These are phyloP conservation scores for Fraxinus cuspidata DNA, from an alignment of 257 asterid genomes.

Conservation along the genomic window DNA sequence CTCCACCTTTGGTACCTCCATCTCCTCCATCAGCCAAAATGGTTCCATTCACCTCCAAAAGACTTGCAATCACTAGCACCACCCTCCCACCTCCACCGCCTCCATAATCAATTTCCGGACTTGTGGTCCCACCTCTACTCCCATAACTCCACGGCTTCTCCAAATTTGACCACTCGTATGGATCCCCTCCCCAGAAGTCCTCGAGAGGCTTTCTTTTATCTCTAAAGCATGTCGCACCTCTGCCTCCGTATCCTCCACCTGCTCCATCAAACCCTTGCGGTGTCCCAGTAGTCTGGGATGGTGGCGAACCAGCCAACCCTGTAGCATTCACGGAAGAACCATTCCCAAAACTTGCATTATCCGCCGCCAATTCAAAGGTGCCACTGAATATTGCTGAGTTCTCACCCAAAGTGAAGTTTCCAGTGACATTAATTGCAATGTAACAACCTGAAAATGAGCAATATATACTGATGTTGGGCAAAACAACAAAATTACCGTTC, in stretches of 20 bases:
- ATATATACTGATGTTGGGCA: constrained; percentile 60
- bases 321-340: constrained; percentile 82
- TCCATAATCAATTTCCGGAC: constrained; percentile 80
- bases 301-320: constrained; percentile 82
- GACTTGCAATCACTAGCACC: constrained; percentile 40
- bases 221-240: constrained; percentile 86
- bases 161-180: constrained; percentile 80
- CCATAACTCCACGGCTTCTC: constrained; percentile 81
- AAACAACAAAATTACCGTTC: constrained; percentile 77
- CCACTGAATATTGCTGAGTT: constrained; percentile 61
- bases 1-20: constrained; percentile 89
- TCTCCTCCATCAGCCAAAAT: constrained; percentile 92
- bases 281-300: constrained; percentile 89
- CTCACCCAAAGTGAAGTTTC: constrained; percentile 70
- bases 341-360: constrained; percentile 61
- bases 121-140: constrained; percentile 90
- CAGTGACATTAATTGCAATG: constrained; percentile 66
- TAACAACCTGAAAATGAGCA: constrained; percentile 81
- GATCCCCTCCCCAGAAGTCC: constrained; percentile 99
- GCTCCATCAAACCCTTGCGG: constrained; percentile 93
- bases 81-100: constrained; percentile 99
- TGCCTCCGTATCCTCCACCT: constrained; percentile 98
- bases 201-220: constrained; percentile 71
- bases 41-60: constrained; percentile 86
- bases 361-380: constrained; percentile 61